phyloP scores from a whole-genome alignment of 1,284 basidiomycete species.

The Cryptococcus sp. region DNA sequence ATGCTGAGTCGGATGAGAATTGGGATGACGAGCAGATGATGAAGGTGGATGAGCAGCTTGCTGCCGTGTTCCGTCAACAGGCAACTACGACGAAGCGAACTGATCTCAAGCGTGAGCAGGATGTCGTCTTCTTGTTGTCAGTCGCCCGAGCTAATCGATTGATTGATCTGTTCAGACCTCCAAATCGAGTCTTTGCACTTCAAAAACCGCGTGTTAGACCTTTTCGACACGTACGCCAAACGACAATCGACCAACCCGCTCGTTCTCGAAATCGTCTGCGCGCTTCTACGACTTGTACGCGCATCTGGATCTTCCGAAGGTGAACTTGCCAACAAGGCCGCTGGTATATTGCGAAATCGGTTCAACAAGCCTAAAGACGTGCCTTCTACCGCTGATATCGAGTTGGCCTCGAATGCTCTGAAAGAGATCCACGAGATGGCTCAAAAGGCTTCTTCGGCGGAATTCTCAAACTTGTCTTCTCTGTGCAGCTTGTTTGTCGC shows the following conservation, averaged over 20 bases:
- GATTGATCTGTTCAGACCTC: constrained; percentile 30
- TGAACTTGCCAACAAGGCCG: constrained; percentile 82
- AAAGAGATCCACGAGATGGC: constrained; percentile 73
- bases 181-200: constrained; percentile 77
- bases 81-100: constrained; percentile 58
- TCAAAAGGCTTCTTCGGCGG: constrained; percentile 62
- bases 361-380: constrained; percentile 74
- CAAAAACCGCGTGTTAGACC: constrained; percentile 91
- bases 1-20: constrained; percentile 64
- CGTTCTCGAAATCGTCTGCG: constrained; percentile 67
- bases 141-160: background rate
- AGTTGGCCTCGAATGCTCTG: constrained; percentile 59
- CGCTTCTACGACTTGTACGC: constrained; percentile 72
- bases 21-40: constrained; percentile 99
- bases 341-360: constrained; percentile 71
- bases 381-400: constrained; percentile 59
- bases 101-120: constrained; percentile 42
- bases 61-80: constrained; percentile 76
- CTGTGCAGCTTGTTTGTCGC: constrained; percentile 73
- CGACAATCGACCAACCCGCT: constrained; percentile 71
- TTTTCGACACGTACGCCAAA: constrained; percentile 79
- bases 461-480: constrained; percentile 68
- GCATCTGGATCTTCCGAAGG: constrained; percentile 70
- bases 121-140: background rate
- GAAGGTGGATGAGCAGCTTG: constrained; percentile 89